Evolutionary conservation across 1,284 basidiomycete genomes (phyloP).

Genomic region (Heterobasidion irregulare): DNA sequence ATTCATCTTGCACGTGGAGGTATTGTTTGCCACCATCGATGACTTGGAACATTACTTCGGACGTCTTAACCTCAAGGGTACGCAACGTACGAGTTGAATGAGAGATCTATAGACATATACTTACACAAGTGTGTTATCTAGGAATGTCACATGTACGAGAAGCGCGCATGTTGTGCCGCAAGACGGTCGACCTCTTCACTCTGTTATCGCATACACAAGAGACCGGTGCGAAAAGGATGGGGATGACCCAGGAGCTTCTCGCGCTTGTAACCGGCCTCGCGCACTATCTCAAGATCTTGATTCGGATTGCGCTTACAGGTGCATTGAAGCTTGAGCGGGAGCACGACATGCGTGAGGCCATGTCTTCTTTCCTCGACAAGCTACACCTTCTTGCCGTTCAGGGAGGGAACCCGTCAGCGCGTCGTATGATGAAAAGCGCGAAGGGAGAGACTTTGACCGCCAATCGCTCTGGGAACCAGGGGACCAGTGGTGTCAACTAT

Average conservation of each 20-base stretch:
- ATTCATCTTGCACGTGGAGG: slow-evolving; percentile 98
- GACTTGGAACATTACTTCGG: slow-evolving; percentile 90
- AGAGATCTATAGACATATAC: neutral
- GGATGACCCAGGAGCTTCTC: slow-evolving; percentile 95
- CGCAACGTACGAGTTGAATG: slow-evolving; percentile 11
- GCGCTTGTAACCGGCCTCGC: slow-evolving; percentile 98
- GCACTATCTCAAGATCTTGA: slow-evolving; percentile 99
- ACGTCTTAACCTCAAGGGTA: slow-evolving; percentile 79
- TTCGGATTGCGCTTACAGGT: slow-evolving; percentile 94
- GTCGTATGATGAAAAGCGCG: slow-evolving; percentile 57
- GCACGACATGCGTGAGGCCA: slow-evolving; percentile 72
- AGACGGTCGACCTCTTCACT: slow-evolving; percentile 98
- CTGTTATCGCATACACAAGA: slow-evolving; percentile 95
- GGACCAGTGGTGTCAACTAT: slow-evolving; percentile 77
- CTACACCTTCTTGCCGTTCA: slow-evolving; percentile 88
- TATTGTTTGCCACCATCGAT: slow-evolving; percentile 95
- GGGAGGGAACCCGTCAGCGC: slow-evolving; percentile 73
- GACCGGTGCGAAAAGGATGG: slow-evolving; percentile 82
- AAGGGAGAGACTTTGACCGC: slow-evolving; percentile 49
- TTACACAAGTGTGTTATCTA: slow-evolving; percentile 22
- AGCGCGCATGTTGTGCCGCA: slow-evolving; percentile 97
- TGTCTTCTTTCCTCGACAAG: slow-evolving; percentile 87
- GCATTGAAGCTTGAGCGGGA: slow-evolving; percentile 94
- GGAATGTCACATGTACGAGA: slow-evolving; percentile 98
- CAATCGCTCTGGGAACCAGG: slow-evolving; percentile 40